Evolutionary conservation across 768 basidiomycete genomes (phyloP), one percentile per base, ranked within the genome.

Genomic region (Mycena alexandri): DNA sequence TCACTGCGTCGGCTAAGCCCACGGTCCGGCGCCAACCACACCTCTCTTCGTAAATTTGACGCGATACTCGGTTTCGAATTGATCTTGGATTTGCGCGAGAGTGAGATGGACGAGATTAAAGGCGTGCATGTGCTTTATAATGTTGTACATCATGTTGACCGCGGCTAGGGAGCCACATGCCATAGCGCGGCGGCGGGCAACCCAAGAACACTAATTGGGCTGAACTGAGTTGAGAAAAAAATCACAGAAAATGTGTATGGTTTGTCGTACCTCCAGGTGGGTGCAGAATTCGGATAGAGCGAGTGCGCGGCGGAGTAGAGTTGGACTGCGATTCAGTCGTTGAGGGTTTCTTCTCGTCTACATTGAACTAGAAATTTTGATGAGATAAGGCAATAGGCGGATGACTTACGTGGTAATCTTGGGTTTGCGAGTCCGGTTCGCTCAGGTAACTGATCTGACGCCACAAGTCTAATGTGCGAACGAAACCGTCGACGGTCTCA

Each of bases 101-200:
- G 50, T 65, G 63, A 65, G 41, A 13, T 22, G 3, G 5, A 65
- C 6, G n/a, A 57, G 11, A 0, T 47, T 55, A 21, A 14, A 11
- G 13, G 4, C 1, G 48, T 33, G 38, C 63, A 51, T 41, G 11
- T 1, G 2, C 1, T 13, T 10, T 5, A 64, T 19, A 11, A 64
- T 36, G 16, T 17, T 19, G 36, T 29, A 7, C 63, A 65, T 65
- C 21, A 12, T 53, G 42, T 21, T 11, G 12, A 65, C 46, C 0
- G 63, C 56, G 29, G 24, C 36, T 21, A 7, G 48, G 42, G 21
- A 36, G 33, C 63, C 57, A 10, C 50, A 52, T 1, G 48, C 50
- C 50, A 65, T 52, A 10, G 63, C 63, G 42, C 63, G 63, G 63
- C 63, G 63, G 56, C 63, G 63, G 9, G 63, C 63, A 16, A 65